Percentiles rank a stretch among this genome's conserved stretches.
Conservation (phyloP, 345 rosid genomes). For the Eucalyptus caleyi region DNA sequence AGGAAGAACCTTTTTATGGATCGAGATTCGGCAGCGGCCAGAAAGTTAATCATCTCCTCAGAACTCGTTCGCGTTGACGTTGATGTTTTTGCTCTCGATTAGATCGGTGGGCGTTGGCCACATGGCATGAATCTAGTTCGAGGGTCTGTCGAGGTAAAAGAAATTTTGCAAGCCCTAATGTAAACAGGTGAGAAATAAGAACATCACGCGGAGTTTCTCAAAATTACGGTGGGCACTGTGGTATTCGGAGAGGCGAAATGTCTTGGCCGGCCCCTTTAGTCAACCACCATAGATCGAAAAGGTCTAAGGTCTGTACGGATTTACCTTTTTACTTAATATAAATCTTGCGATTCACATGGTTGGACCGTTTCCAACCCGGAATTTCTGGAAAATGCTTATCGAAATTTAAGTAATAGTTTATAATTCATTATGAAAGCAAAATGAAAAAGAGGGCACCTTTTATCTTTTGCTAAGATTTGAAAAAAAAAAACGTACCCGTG, state of each 20-base stretch:
- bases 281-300: background rate
- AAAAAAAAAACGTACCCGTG: background rate
- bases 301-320: background rate
- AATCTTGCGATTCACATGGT: background rate
- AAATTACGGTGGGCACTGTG: background rate
- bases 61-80: background rate
- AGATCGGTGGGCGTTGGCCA: background rate
- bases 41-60: background rate
- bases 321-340: background rate
- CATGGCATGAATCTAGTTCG: background rate
- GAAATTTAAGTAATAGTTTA: background rate
- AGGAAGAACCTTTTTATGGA: background rate
- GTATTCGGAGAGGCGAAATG: background rate
- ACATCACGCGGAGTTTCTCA: background rate
- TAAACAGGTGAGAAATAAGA: background rate
- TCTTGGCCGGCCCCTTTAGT: background rate
- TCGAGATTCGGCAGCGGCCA: background rate
- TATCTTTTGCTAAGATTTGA: background rate
- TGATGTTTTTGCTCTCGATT: background rate
- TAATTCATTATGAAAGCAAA: background rate
- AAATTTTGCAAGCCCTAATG: rapidly evolving
- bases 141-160: background rate
- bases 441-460: background rate
- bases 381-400: background rate
- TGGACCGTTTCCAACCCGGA: background rate